phyloP scores from a whole-genome alignment of 768 basidiomycete species.

The Calvatia gigantea region DNA sequence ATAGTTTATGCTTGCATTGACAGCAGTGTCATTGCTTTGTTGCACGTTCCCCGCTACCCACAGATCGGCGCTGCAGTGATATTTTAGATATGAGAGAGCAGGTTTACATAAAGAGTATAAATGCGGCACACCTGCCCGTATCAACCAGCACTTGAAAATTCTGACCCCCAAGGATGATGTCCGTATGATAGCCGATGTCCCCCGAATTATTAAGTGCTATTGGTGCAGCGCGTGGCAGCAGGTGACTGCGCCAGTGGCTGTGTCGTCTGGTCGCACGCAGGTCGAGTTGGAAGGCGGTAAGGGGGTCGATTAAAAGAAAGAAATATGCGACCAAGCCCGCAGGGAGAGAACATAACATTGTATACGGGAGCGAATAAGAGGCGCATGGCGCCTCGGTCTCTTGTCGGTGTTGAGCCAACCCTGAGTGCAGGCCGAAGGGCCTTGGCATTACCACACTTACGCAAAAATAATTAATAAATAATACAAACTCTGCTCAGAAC shows the following conservation, averaged over 20 bases:
- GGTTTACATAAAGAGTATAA: slow-evolving; percentile 2
- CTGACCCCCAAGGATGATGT: slow-evolving; percentile 63
- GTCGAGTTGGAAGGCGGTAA: slow-evolving; percentile 9
- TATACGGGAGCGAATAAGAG: background rate
- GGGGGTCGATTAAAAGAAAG: slow-evolving; percentile 12
- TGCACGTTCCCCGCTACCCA: no score
- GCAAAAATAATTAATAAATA: slow-evolving; percentile 12
- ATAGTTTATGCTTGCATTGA: no score
- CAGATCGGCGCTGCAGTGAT: slow-evolving; percentile 68
- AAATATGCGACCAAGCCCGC: background rate
- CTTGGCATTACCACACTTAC: background rate
- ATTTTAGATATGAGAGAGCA: no score
- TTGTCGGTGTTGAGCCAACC: background rate
- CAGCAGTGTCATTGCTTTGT: no score
- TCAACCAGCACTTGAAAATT: slow-evolving; percentile 63
- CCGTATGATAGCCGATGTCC: no score
- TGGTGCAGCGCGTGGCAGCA: background rate
- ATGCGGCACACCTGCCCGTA: slow-evolving; percentile 62
- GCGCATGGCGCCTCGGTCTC: background rate
- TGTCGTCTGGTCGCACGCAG: background rate
- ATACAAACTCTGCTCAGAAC: slow-evolving; percentile 1
- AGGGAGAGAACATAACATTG: background rate
- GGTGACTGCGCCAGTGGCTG: slow-evolving; percentile 4
- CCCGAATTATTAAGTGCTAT: no score
- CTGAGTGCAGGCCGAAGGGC: background rate